Base-by-base conservation (phyloP, 73 alveolate species). In the Diophrys sp. region DNA sequence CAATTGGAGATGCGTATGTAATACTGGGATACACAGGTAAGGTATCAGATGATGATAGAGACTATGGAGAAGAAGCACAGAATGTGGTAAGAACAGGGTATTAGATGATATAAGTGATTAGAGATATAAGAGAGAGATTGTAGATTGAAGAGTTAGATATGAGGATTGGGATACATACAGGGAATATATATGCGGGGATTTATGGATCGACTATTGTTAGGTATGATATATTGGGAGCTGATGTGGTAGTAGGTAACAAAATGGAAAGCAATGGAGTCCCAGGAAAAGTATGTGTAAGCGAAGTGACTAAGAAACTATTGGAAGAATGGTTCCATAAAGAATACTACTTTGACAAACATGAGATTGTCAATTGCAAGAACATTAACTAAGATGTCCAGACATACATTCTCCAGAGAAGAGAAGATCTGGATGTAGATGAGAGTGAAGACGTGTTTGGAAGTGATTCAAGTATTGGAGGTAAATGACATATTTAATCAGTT, bases 1-100 rank as follows among this genome's bases (percentile, higher is more conserved):
- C 99, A 0, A 97, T 97, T 23, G 99, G 99, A 27, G 99, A 97
- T 81, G 94, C 98, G 79, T 97, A 97, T 82, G 99, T 97, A n/a
- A 98, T 97, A 24, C 71, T 95, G 85, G 98, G 99, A 34, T 91
- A 91, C 53, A 94, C 90, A 31, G 99, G 98, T 2, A 88, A 86
- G 74, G 98, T 92, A 31, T 82, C 93, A 11, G 84, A 92, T 84
- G 85, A 85, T 67, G 90, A 87, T 70, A 93, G 99, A 83, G 91
- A 96, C 88, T 92, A 85, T 29, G 90, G 87, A 54, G 92, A 94
- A 83, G 99, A 97, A 75, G 98, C 98, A 23, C 80, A 74, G 66
- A 97, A 93, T 83, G 98, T 97, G 18, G 90, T 97, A 54, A 89
- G 93, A 53, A 94, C 96, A 91, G 99, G 98, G 54, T 93, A 94